Percentiles rank a stretch among this genome's conserved stretches.
Conservation (phyloP, 345 rosid genomes). For the Linum tenue region DNA sequence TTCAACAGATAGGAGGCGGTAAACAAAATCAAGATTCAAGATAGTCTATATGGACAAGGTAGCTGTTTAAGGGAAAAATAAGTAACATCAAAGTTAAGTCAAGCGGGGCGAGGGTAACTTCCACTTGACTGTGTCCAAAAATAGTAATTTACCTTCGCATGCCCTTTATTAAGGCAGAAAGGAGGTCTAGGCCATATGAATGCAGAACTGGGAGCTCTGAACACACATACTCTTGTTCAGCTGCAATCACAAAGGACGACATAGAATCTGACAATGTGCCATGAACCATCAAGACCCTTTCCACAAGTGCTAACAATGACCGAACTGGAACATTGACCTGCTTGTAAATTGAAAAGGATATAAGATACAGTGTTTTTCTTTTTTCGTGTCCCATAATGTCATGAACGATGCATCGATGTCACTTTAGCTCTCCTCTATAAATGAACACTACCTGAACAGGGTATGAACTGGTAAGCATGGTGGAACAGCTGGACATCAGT, state of each 20-base stretch:
- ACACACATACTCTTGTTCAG: conserved; percentile 70
- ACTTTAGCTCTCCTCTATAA: too few relatives aligned
- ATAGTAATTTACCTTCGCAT: conserved; percentile 46
- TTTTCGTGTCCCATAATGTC: neutral
- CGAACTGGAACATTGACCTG: conserved; percentile 56
- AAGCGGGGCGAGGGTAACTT: neutral
- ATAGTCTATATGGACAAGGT: neutral
- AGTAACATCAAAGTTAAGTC: neutral
- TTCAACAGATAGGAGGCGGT: neutral
- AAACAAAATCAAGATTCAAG: neutral
- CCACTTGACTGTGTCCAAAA: neutral
- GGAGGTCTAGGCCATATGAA: conserved; percentile 50
- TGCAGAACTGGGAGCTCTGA: conserved; percentile 76
- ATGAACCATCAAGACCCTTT: conserved; percentile 69
- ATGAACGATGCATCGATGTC: too few relatives aligned
- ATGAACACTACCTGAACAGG: conserved; percentile 52
- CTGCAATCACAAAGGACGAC: conserved; percentile 43
- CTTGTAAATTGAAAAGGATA: conserved; percentile 5
- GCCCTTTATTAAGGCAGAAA: conserved; percentile 48
- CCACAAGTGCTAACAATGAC: conserved; percentile 57
- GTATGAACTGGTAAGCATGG: conserved; percentile 58
- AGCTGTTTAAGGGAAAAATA: neutral
- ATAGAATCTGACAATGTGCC: conserved; percentile 51
- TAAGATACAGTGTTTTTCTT: neutral
- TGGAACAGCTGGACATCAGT: conserved; percentile 52